Evolutionary conservation across 257 asterid genomes (phyloP).

Genomic region (Ligustrum vulgare): DNA sequence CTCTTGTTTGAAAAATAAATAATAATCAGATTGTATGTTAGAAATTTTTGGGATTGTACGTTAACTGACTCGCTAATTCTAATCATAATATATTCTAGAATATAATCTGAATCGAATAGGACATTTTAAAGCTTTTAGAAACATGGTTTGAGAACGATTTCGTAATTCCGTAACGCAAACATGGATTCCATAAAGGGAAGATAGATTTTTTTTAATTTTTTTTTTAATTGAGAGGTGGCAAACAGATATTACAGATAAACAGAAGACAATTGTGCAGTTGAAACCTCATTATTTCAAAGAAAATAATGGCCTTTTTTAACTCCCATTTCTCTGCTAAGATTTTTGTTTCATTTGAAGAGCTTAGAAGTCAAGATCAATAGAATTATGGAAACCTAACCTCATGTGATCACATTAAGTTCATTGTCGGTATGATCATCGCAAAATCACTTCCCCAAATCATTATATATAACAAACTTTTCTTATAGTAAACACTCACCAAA

Average conservation of each 20-base stretch:
- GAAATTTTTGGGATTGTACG: too few species aligned
- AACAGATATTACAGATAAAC: constrained; percentile 44
- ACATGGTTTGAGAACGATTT: not conserved
- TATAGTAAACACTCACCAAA: not conserved
- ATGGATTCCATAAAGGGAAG: too few species aligned
- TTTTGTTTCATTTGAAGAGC: not conserved
- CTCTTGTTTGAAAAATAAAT: too few species aligned
- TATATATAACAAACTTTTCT: constrained; percentile 19
- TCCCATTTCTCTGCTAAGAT: constrained; percentile 29
- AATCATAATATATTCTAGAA: too few species aligned
- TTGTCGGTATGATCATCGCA: constrained; percentile 45
- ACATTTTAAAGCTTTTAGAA: not conserved
- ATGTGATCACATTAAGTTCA: constrained; percentile 65
- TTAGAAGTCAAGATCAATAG: constrained; percentile 31
- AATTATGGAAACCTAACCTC: constrained; percentile 76
- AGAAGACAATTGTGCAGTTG: constrained; percentile 43
- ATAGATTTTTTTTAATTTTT: too few species aligned
- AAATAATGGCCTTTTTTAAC: constrained; percentile 42
- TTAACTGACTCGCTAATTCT: too few species aligned
- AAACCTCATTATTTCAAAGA: constrained; percentile 53
- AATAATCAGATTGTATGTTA: too few species aligned
- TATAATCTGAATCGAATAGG: too few species aligned
- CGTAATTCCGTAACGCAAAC: not conserved
- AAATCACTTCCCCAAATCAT: not conserved
- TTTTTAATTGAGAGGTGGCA: constrained; percentile 18